Base-by-base conservation (phyloP, 1,284 basidiomycete genomes). In the Fomitopsis pinicola region DNA sequence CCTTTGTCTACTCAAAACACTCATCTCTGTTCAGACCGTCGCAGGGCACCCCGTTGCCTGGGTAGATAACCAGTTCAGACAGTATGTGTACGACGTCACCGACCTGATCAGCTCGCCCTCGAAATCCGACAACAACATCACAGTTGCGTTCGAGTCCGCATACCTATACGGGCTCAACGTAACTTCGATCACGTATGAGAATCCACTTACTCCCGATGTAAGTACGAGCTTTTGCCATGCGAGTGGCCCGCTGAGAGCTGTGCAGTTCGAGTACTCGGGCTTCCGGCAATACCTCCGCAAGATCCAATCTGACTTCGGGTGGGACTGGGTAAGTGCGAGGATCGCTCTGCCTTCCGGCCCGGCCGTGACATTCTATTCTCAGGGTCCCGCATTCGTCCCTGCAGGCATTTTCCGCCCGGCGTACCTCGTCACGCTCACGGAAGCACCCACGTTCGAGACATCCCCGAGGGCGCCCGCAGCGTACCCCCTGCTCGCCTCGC, bases 311-410 rank as follows among this genome's bases (percentile, higher is more conserved):
- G 83, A 85, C 68, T 85, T 83, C 64, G 82, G 82, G 2, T 84
- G 82, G 82, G 83, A 85, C 69, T 84, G 82, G 82, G 82, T 84
- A 60, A 53, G 73, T 22, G 8, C 28, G 40, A 9, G 45, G 17
- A 7, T 33, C 35, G 22, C 14, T 19, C n/a, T 19, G 5, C 15
- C 17, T 53, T 9, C 53, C 50, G 55, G 22, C 9, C 30, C 14
- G 42, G 26, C 12, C 28, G 58, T 64, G 17, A 58, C 45, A 15
- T 28, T 36, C n/a, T 30, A 56, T 14, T 57, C 10, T n/a, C 64
- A 83, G 83, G 83, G 80, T 10, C 84, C 82, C 42, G 84, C 82
- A 0, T 85, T 86, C 62, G 78, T 84, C 5, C 84, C 84, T 0
- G 77, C 75, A 55, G 83, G 83, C 0, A 78, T 85, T 36, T 79